These are phyloP conservation scores for Phytophthora lateralis DNA, from an alignment of 352 stramenopile genomes.

Conservation along the genomic window DNA sequence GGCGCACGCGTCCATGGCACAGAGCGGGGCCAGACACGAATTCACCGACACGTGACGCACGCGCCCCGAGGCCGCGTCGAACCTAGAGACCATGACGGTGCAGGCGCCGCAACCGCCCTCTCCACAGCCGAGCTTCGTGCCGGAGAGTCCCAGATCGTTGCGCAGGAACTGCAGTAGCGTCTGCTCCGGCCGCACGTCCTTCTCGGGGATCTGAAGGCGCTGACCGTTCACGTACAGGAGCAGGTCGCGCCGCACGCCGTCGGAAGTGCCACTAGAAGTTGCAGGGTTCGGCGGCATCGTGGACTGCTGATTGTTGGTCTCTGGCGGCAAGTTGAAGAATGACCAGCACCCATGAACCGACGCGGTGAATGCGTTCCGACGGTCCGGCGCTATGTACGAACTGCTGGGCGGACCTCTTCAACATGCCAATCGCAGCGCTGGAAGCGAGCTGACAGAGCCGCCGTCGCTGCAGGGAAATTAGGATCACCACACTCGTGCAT, in stretches of 20 bases:
- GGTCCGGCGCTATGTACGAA: neutral
- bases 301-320: neutral
- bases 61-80: slow-evolving; percentile 45
- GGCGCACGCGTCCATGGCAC: slow-evolving; percentile 79
- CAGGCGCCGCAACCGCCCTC: slow-evolving; percentile 97
- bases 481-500: neutral
- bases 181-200: slow-evolving; percentile 64
- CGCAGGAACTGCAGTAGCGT: slow-evolving; percentile 89
- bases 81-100: slow-evolving; percentile 93
- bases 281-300: slow-evolving; percentile 11
- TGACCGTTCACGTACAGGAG: slow-evolving; percentile 82
- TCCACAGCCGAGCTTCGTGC: slow-evolving; percentile 92
- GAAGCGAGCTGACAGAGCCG: neutral
- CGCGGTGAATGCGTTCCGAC: slow-evolving; percentile 8
- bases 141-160: slow-evolving; percentile 67
- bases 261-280: neutral
- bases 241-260: slow-evolving; percentile 50
- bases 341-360: neutral
- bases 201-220: slow-evolving; percentile 54
- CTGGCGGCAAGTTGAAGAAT: slow-evolving; percentile 13
- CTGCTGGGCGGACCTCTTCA: neutral
- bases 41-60: slow-evolving; percentile 86
- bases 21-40: slow-evolving; percentile 85
- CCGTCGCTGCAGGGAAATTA: neutral
- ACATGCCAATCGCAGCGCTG: neutral